Conservation (phyloP, 345 rosid species). For the Aquilaria sinensis region DNA sequence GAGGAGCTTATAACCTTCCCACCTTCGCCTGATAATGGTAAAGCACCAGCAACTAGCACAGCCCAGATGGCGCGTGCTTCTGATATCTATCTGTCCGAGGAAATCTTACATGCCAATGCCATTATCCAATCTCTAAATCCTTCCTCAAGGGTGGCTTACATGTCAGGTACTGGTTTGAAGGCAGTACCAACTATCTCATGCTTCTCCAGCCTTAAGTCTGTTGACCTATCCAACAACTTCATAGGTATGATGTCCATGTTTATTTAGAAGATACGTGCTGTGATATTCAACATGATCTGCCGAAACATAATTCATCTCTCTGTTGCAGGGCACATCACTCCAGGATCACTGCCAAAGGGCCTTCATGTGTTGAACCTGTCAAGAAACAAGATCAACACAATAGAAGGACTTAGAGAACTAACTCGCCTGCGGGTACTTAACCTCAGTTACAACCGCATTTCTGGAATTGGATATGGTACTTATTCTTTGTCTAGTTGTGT, state of each 20-base stretch:
- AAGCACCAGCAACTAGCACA: conserved; percentile 24
- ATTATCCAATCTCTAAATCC: conserved; percentile 74
- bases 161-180: conserved; percentile 70
- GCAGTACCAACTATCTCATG: conserved; percentile 63
- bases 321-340: conserved; percentile 54
- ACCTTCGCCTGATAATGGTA: conserved; percentile 46
- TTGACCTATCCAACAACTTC: conserved; percentile 72
- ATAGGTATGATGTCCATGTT: conserved; percentile 49
- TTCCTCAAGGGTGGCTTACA: conserved; percentile 79
- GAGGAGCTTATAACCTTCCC: conserved; percentile 30
- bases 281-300: background rate
- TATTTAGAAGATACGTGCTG: no score
- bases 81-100: conserved; percentile 50
- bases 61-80: conserved; percentile 19
- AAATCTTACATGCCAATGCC: conserved; percentile 57
- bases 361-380: conserved; percentile 74
- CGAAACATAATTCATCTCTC: background rate
- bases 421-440: conserved; percentile 69
- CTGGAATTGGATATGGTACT: conserved; percentile 88
- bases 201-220: conserved; percentile 73
- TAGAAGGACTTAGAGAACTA: conserved; percentile 86
- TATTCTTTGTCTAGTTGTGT: background rate
- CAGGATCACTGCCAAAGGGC: conserved; percentile 83
- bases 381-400: conserved; percentile 67
- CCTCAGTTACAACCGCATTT: conserved; percentile 87